Percentiles rank a stretch among this genome's conserved stretches.
phyloP scores from a whole-genome alignment of 257 asterid species.

The Solanum habrochaites region DNA sequence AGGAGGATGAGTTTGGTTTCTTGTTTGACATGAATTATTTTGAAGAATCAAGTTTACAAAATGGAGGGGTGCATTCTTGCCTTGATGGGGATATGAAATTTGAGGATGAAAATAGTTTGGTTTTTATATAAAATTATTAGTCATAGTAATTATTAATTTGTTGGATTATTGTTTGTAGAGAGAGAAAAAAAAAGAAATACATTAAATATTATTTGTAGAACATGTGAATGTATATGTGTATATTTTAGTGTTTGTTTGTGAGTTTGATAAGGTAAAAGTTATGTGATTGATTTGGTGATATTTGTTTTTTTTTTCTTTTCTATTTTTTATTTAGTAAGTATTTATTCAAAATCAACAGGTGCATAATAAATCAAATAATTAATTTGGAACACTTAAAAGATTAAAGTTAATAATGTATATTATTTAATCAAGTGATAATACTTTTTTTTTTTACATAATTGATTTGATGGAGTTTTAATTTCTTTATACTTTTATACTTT shows the following conservation, averaged over 20 bases:
- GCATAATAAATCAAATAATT: not conserved
- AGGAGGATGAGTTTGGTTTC: slow-evolving; percentile 24
- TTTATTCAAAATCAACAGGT: not conserved
- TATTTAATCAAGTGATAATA: no score
- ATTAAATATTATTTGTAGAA: not conserved
- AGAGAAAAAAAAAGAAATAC: no score
- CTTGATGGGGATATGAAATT: slow-evolving; percentile 13
- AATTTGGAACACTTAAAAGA: not conserved
- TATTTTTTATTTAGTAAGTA: not conserved
- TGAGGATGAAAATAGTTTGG: slow-evolving; percentile 20
- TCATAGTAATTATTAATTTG: not conserved
- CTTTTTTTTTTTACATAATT: no score
- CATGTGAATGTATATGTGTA: not conserved
- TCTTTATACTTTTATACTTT: no score
- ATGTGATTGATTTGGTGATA: not conserved
- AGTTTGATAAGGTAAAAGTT: not conserved
- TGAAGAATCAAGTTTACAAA: slow-evolving; percentile 11
- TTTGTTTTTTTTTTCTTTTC: not conserved
- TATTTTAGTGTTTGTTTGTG: not conserved
- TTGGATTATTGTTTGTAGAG: not conserved
- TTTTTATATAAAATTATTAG: slow-evolving; percentile 23
- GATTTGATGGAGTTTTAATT: no score
- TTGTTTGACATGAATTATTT: slow-evolving; percentile 17
- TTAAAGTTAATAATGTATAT: not conserved
- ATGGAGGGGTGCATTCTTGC: not conserved